Evolutionary conservation across 2,329 filamentous ascomycete species (phyloP).

Genomic region (Mariannaea elegans): DNA sequence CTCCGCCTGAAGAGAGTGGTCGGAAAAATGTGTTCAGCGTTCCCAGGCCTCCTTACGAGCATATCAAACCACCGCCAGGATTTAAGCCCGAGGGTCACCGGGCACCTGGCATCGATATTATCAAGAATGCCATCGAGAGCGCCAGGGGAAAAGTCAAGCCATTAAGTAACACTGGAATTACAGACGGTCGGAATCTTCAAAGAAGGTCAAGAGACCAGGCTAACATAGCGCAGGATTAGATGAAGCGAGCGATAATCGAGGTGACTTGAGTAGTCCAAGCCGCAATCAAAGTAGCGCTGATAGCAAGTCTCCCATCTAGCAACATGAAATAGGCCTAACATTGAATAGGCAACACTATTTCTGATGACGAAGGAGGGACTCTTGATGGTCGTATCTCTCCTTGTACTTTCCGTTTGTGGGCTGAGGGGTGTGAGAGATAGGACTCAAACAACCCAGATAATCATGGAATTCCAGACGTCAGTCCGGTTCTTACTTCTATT

Average conservation of each 20-base stretch:
- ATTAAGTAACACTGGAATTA: background rate
- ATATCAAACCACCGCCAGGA: background rate
- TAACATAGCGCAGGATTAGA: background rate
- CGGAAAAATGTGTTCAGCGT: conserved; percentile 12
- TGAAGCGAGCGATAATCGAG: background rate
- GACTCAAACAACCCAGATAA: conserved; percentile 27
- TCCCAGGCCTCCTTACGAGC: conserved; percentile 20
- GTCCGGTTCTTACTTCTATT: background rate
- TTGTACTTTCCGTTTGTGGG: conserved; percentile 51
- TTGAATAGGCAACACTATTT: conserved; percentile 39
- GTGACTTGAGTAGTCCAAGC: background rate
- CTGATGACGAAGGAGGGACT: conserved; percentile 52
- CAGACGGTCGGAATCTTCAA: background rate
- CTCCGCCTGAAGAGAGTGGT: background rate
- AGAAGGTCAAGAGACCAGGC: background rate
- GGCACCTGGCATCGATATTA: background rate
- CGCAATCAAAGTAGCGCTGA: background rate
- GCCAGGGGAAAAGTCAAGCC: background rate
- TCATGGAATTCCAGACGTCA: conserved; percentile 16
- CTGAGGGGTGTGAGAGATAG: conserved; percentile 47
- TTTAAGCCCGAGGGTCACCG: conserved; percentile 1
- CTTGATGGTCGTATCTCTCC: conserved; percentile 50
- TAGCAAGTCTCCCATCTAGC: background rate
- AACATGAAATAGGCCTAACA: background rate
- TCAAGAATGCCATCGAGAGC: background rate